A percentile compares a stretch with the other conserved stretches of the same genome.
phyloP scores from a whole-genome alignment of 345 rosid species.

The Populus euphratica region DNA sequence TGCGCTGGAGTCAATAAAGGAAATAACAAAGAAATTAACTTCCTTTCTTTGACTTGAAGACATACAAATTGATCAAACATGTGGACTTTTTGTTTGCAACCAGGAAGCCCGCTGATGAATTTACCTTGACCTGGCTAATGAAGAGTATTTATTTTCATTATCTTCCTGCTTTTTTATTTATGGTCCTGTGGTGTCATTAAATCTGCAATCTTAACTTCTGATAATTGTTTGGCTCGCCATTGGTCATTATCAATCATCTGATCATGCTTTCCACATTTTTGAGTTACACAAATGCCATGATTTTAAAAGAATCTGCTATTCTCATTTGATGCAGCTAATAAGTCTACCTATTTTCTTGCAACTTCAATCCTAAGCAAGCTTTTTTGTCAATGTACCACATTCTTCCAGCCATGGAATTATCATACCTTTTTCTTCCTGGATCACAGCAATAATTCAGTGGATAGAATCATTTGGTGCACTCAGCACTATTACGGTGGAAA shows the following conservation, averaged over 20 bases:
- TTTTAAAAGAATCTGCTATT: not conserved
- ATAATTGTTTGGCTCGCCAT: not conserved
- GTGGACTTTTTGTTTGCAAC: not conserved
- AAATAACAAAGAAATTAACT: not conserved
- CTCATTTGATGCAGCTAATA: not conserved
- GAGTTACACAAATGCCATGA: not conserved
- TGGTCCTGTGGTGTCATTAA: not conserved
- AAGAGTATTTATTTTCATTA: not conserved
- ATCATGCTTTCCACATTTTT: not conserved
- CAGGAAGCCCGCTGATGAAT: not conserved
- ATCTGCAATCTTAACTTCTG: constrained; percentile 1
- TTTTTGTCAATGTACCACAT: not conserved
- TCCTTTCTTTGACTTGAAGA: constrained; percentile 3
- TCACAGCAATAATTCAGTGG: not conserved
- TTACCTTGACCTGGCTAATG: not conserved
- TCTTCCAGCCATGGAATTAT: not conserved
- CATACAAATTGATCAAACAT: not conserved
- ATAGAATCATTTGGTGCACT: not conserved
- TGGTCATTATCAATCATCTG: not conserved
- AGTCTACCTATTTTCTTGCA: not conserved
- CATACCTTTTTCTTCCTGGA: too few relatives aligned
- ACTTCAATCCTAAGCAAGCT: not conserved
- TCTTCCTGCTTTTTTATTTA: not conserved
- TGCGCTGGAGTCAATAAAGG: not conserved
- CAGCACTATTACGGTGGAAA: not conserved